phyloP scores from a whole-genome alignment of 2,329 filamentous ascomycete species.

The Pleoardoris graminearum region DNA sequence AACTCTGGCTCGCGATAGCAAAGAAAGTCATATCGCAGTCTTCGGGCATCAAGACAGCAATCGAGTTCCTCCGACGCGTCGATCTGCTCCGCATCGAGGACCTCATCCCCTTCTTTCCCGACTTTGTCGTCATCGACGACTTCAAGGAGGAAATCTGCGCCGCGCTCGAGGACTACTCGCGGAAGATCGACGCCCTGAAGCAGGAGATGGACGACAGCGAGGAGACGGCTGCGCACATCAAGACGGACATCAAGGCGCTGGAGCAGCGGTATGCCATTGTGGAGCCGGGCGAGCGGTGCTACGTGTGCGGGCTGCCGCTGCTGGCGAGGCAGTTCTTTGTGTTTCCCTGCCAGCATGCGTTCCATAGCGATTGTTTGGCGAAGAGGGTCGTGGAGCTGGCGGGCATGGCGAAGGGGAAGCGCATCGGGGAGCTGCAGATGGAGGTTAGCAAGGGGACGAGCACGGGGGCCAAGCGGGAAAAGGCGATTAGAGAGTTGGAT shows the following conservation, averaged over 20 bases:
- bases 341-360: constrained; percentile 96
- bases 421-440: constrained; percentile 83
- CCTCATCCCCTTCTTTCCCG: constrained; percentile 95
- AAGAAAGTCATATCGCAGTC: constrained; percentile 89
- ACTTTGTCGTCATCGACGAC: constrained; percentile 98
- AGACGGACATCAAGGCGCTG: constrained; percentile 81
- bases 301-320: constrained; percentile 81
- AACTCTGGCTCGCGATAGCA: constrained; percentile 92
- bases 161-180: constrained; percentile 89
- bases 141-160: constrained; percentile 98
- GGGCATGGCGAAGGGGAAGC: constrained; percentile 72
- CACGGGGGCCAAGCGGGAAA: constrained; percentile 72
- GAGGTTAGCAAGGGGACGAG: constrained; percentile 78
- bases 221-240: constrained; percentile 86
- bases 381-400: constrained; percentile 82
- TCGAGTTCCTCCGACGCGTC: constrained; percentile 89
- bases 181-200: constrained; percentile 84
- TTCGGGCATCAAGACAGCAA: constrained; percentile 81
- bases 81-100: constrained; percentile 94
- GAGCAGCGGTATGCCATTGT: constrained; percentile 94
- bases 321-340: constrained; percentile 95
- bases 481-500: constrained; percentile 85
- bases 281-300: constrained; percentile 92
- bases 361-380: constrained; percentile 93
- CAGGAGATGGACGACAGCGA: constrained; percentile 96